These are phyloP conservation scores for Pythium guiyangense DNA, from an alignment of 352 stramenopile species.

Conservation along the genomic window DNA sequence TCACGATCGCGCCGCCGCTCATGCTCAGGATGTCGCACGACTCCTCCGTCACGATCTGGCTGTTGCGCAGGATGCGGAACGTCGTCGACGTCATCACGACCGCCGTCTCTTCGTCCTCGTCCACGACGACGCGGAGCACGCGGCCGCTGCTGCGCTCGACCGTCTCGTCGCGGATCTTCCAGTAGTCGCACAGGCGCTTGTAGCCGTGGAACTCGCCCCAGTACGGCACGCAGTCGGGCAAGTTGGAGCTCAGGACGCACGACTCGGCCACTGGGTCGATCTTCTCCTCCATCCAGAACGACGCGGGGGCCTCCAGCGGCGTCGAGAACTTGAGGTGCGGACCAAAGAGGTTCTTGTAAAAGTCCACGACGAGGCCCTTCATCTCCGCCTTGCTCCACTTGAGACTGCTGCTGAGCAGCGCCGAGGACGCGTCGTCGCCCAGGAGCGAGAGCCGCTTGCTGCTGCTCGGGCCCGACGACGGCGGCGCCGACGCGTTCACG, in stretches of 20 bases:
- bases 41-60: conserved; percentile 80
- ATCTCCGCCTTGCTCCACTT: conserved; percentile 69
- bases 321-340: conserved; percentile 78
- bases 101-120: conserved; percentile 83
- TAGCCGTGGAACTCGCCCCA: conserved; percentile 88
- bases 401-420: conserved; percentile 22
- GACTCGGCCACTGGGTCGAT: conserved; percentile 66
- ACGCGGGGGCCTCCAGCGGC: conserved; percentile 64
- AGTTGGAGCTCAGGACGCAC: conserved; percentile 81
- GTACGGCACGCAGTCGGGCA: conserved; percentile 81
- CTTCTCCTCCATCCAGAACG: conserved; percentile 85
- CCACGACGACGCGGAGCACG: conserved; percentile 76
- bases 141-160: conserved; percentile 77
- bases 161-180: conserved; percentile 86
- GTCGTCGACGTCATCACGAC: conserved; percentile 88
- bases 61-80: conserved; percentile 85
- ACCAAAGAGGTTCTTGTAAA: conserved; percentile 78
- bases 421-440: conserved; percentile 25
- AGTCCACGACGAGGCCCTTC: conserved; percentile 67
- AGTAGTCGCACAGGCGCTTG: conserved; percentile 85
- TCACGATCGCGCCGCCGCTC: conserved; percentile 65
- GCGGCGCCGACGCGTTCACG: conserved; percentile 43
- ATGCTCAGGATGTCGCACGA: conserved; percentile 84
- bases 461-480: conserved; percentile 30
- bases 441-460: conserved; percentile 54